Conservation (phyloP, 2,329 filamentous ascomycete species). For the Stemphylium beticola region DNA sequence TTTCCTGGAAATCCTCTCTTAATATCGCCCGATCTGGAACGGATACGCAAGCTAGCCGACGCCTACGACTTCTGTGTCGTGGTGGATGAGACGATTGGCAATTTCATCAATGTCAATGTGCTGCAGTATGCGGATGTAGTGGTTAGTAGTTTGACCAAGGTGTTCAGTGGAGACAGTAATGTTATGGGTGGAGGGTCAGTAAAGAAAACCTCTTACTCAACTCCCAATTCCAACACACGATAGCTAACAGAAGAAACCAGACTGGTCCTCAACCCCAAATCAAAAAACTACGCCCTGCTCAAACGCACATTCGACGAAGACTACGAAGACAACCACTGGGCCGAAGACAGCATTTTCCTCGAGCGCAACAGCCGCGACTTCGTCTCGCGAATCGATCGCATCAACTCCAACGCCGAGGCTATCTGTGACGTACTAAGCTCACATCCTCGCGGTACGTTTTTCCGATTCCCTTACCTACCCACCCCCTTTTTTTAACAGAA, state of each 20-base stretch:
- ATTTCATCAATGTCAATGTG: slow-evolving; percentile 94
- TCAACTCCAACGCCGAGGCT: slow-evolving; percentile 84
- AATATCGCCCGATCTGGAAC: slow-evolving; percentile 78
- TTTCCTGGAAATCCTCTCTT: slow-evolving; percentile 93
- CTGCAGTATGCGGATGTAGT: slow-evolving; percentile 88
- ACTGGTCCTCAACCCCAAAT: slow-evolving; percentile 67
- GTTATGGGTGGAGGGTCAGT: slow-evolving; percentile 86
- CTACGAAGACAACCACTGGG: slow-evolving; percentile 92
- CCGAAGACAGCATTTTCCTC: slow-evolving; percentile 91
- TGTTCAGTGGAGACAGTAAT: slow-evolving; percentile 97
- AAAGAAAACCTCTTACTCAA: not conserved
- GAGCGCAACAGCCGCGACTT: slow-evolving; percentile 97
- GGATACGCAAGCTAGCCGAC: slow-evolving; percentile 82
- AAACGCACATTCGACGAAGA: slow-evolving; percentile 68
- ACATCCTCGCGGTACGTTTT: slow-evolving; percentile 57
- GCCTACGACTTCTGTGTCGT: slow-evolving; percentile 87
- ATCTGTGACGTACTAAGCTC: slow-evolving; percentile 74
- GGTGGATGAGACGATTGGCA: slow-evolving; percentile 95
- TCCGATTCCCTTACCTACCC: too few species aligned
- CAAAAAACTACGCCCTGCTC: slow-evolving; percentile 73
- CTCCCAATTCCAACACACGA: not conserved
- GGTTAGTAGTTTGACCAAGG: slow-evolving; percentile 93
- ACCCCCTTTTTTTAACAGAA: too few species aligned
- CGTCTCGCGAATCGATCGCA: slow-evolving; percentile 77
- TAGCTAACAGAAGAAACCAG: slow-evolving; percentile 39